A percentile compares a stretch with the other conserved stretches of the same genome.
These are phyloP conservation scores for Flammula alnicola DNA, from an alignment of 1,284 basidiomycete genomes.

Conservation along the genomic window DNA sequence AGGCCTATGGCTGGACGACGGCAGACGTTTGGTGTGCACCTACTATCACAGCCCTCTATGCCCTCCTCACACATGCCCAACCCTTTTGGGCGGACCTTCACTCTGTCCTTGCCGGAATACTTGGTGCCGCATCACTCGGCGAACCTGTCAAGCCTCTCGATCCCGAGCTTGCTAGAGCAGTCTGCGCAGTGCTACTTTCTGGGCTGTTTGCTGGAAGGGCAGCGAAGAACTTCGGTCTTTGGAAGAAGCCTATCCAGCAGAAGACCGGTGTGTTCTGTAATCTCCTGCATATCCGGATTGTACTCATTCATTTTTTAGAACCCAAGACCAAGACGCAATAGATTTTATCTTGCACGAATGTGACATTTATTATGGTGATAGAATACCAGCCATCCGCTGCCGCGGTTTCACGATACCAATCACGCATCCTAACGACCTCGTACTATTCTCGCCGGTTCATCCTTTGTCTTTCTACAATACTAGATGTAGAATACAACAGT, in stretches of 20 bases:
- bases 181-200: conserved; percentile 66
- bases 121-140: conserved; percentile 32
- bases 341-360: too few species aligned
- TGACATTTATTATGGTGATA: too few species aligned
- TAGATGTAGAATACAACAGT: too few species aligned
- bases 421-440: too few species aligned
- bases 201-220: conserved; percentile 60
- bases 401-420: too few species aligned
- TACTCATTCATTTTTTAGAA: conserved; percentile 10
- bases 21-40: conserved; percentile 79
- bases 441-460: too few species aligned
- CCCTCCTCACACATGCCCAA: conserved; percentile 77
- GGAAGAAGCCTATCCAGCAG: conserved; percentile 29
- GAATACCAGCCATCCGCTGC: too few species aligned
- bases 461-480: too few species aligned
- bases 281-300: not conserved
- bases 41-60: conserved; percentile 67
- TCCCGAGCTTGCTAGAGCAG: conserved; percentile 65
- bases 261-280: conserved; percentile 18
- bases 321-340: conserved; percentile 24
- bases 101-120: conserved; percentile 44
- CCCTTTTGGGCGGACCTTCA: conserved; percentile 76
- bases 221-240: conserved; percentile 57
- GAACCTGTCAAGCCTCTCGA: conserved; percentile 53
- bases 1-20: conserved; percentile 76